Base-by-base conservation (phyloP, 2,329 filamentous ascomycete species). In the Aspergillus luchuensis region DNA sequence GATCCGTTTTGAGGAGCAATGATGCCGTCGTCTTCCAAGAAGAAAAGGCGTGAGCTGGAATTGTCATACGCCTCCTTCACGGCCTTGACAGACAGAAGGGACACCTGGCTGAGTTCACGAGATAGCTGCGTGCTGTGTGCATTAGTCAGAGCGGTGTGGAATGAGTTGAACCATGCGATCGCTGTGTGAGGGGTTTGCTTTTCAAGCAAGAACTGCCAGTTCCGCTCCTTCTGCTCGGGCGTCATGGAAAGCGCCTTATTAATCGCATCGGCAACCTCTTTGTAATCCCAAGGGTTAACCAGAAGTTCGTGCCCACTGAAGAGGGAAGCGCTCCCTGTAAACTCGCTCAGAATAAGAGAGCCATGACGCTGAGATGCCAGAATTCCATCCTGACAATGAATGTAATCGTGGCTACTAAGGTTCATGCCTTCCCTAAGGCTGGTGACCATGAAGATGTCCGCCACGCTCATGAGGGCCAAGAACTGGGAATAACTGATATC, bases 401-500 rank as follows among this genome's bases (percentile, higher is more conserved):
- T 84, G 70, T 91, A 98, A 72, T 98, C 94, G 73, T 97, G 94
- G 5, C 90, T 92, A 0, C 93, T 96, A 54, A 98, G 80, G 72
- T 97, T 97, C 94, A 97, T 97, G 66, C 94, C 94, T 74, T 97
- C 94, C 54, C 94, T 91, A 69, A 97, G 88, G 71, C 91, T 95
- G 4, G 93, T 96, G 71, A 97, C 93, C 86, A 97, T 94, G 54
- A 97, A 83, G 1, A 90, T 89, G 74, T 97, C 92, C 1, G 94
- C 93, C 52, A 95, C 89, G 4, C 91, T 92, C 56, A 97, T 82
- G 2, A 98, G 82, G 1, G 93, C 93, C n/a, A 97, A 83, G 69
- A 97, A 97, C 73, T 97, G 92, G 0, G 91, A 84, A 71, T 96
- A 96, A 62, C 91, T 89, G 65, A 97, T 96, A 69, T 98, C 94